Percentiles rank a stretch among this genome's conserved stretches.
phyloP scores from a whole-genome alignment of 768 basidiomycete species.

The Tylopilus balloui region DNA sequence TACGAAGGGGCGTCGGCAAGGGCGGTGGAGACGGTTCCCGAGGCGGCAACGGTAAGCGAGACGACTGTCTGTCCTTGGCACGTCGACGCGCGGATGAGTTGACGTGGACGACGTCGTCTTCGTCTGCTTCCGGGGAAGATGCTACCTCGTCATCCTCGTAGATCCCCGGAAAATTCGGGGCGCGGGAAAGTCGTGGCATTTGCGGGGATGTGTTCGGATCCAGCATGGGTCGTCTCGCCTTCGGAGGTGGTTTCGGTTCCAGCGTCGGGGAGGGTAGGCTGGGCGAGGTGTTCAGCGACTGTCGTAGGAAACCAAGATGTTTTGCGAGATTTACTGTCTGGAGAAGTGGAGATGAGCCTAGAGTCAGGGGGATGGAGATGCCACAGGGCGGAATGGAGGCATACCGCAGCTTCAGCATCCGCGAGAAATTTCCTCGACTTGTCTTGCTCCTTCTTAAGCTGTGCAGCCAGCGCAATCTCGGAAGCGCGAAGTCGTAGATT shows the following conservation, averaged over 20 bases:
- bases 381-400: constrained; percentile 27
- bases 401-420: constrained; percentile 72
- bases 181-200: constrained; percentile 54
- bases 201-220: constrained; percentile 45
- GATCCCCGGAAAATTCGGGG: constrained; percentile 64
- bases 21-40: constrained; percentile 40
- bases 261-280: constrained; percentile 33
- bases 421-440: constrained; percentile 67
- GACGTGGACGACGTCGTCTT: constrained; percentile 37
- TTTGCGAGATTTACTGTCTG: constrained; percentile 60
- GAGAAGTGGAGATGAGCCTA: constrained; percentile 1
- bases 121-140: constrained; percentile 38
- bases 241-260: constrained; percentile 43
- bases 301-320: constrained; percentile 60
- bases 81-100: constrained; percentile 40
- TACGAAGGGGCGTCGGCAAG: constrained; percentile 29
- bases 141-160: constrained; percentile 61
- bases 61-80: constrained; percentile 46
- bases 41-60: constrained; percentile 46
- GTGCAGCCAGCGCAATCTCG: constrained; percentile 68
- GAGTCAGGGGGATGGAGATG: constrained; percentile 5
- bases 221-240: constrained; percentile 44
- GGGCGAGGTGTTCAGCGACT: constrained; percentile 48
- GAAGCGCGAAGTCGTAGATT: constrained; percentile 78
- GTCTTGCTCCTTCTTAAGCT: constrained; percentile 77